Conservation (phyloP, 805 yeast species). For the Saccharomyces paradoxus region DNA sequence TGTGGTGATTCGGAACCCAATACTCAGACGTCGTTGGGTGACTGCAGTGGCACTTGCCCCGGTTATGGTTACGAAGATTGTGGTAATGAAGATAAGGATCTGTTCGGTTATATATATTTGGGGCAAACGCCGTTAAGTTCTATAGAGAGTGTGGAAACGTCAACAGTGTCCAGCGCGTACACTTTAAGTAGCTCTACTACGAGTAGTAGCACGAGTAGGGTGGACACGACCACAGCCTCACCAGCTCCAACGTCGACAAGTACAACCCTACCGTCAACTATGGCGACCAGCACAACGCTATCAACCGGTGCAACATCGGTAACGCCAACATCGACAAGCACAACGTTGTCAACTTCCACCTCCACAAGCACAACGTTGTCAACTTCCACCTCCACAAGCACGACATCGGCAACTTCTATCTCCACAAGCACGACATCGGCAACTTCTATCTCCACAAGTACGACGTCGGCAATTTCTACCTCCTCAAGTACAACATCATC, state of each 20-base stretch:
- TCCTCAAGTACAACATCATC: slow-evolving; percentile 4
- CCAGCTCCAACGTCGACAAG: neutral
- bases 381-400: slow-evolving; percentile 4
- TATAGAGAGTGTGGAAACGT: neutral
- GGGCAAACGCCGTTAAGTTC: slow-evolving; percentile 9
- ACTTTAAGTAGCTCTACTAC: slow-evolving; percentile 1
- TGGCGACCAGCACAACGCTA: neutral
- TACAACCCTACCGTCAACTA: neutral
- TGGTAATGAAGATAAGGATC: slow-evolving; percentile 13
- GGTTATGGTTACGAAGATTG: slow-evolving; percentile 24
- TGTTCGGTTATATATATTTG: slow-evolving; percentile 20
- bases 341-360: slow-evolving; percentile 4
- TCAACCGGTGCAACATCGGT: slow-evolving; percentile 1
- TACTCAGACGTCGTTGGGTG: slow-evolving; percentile 8
- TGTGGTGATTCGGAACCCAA: slow-evolving; percentile 18
- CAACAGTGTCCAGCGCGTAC: neutral
- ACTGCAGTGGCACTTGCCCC: slow-evolving; percentile 20
- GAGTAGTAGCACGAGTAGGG: neutral
- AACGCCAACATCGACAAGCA: neutral
- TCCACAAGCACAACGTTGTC: slow-evolving; percentile 4
- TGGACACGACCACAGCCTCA: neutral
- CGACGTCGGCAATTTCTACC: slow-evolving; percentile 5
- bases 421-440: slow-evolving; percentile 2
- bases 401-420: neutral
- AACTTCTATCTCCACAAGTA: slow-evolving; percentile 4